Evolutionary conservation across 257 asterid genomes (phyloP).

Genomic region (Misopates orontium): DNA sequence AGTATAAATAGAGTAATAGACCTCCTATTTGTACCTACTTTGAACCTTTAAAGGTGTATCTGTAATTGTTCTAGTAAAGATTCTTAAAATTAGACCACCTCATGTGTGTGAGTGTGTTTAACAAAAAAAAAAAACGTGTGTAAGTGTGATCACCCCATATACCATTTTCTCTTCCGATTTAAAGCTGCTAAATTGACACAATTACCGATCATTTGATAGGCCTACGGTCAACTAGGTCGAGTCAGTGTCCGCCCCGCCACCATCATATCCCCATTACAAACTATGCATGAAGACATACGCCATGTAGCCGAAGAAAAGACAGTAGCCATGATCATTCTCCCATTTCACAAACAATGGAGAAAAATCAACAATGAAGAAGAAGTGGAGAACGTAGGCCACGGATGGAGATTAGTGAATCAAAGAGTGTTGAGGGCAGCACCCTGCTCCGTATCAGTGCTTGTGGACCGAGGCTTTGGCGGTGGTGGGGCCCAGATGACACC

Average conservation of each 20-base stretch:
- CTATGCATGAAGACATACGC: slow-evolving; percentile 52
- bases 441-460: slow-evolving; percentile 43
- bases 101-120: too few species aligned
- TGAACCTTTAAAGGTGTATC: too few species aligned
- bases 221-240: slow-evolving; percentile 31
- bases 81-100: too few species aligned
- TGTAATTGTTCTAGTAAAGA: too few species aligned
- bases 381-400: slow-evolving; percentile 33
- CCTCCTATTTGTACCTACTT: too few species aligned
- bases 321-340: slow-evolving; percentile 36
- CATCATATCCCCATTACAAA: slow-evolving; percentile 36
- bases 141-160: too few species aligned
- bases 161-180: too few species aligned
- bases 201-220: background rate
- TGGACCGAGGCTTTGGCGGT: slow-evolving; percentile 43
- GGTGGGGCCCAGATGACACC: slow-evolving; percentile 9
- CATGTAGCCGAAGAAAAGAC: slow-evolving; percentile 42
- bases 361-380: slow-evolving; percentile 26
- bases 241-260: slow-evolving; percentile 33
- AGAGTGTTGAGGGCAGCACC: slow-evolving; percentile 39
- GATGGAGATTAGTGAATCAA: slow-evolving; percentile 41
- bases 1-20: too few species aligned
- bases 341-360: slow-evolving; percentile 47
- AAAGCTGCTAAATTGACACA: background rate
- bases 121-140: too few species aligned